Percentiles rank a stretch among this genome's conserved stretches.
phyloP scores from a whole-genome alignment of 371 early-diverging fungal genomes.

The Rhizomucor pusillus region DNA sequence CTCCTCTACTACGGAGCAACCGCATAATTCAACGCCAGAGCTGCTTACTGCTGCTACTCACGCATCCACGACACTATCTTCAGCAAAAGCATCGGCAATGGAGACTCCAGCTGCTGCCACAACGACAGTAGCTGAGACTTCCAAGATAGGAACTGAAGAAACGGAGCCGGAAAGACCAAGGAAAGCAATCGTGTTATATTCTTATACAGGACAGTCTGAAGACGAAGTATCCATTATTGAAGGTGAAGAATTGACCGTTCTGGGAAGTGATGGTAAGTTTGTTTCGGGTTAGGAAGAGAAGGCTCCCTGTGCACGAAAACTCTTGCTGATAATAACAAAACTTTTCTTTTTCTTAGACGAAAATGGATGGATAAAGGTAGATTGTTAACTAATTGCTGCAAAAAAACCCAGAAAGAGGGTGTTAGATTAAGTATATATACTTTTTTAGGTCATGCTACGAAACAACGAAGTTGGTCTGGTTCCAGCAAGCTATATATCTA shows the following conservation, averaged over 20 bases:
- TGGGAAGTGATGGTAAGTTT: slow-evolving; percentile 42
- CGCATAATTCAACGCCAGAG: neutral
- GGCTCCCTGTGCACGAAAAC: no score
- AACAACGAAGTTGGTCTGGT: slow-evolving; percentile 62
- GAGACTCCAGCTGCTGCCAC: neutral
- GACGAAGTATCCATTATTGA: slow-evolving; percentile 72
- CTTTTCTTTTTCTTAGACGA: slow-evolving; percentile 44
- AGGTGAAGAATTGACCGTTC: slow-evolving; percentile 64
- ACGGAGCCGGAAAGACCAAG: no score
- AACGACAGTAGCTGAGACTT: neutral
- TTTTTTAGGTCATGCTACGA: slow-evolving; percentile 16
- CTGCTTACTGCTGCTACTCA: no score
- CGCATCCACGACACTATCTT: neutral
- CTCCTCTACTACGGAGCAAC: neutral
- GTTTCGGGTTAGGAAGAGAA: neutral
- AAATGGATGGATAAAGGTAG: slow-evolving; percentile 81
- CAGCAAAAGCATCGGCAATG: neutral
- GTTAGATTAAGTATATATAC: neutral
- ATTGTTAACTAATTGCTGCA: no score
- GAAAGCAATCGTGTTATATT: slow-evolving; percentile 64
- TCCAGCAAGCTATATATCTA: slow-evolving; percentile 63
- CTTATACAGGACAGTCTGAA: slow-evolving; percentile 70
- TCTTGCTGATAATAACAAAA: neutral
- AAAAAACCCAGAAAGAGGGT: neutral
- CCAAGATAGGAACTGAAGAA: neutral